Evolutionary conservation across 2,329 filamentous ascomycete genomes (phyloP), one percentile per base, ranked within the genome.

Genomic region (Aschersonia sp.): DNA sequence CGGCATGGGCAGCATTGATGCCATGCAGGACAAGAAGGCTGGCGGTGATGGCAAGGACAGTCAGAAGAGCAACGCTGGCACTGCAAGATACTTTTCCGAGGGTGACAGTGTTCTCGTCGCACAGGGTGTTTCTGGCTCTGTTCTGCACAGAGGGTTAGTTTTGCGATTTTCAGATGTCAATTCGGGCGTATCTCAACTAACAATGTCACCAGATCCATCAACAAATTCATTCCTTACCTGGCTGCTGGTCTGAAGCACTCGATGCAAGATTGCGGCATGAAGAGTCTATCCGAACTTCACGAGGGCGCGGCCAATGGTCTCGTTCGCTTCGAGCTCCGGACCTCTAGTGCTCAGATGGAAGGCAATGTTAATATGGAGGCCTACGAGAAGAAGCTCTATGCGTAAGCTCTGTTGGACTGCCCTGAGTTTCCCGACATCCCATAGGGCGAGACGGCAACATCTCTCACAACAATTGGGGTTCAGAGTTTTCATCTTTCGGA

Each of bases 381-480:
- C 65, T 97, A 94, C 65, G 92, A 97, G 76, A 98, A 98, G 85
- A 98, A 97, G 79, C 84, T 98, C 56, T 98, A 94, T 70, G 88
- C 89, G 59, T 96, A 80, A 67, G 20, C 20, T 20, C 20, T 1
- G 20, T 20, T 20, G 20, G 20, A 20, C 20, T 20, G 20, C 20
- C 20, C 20, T 20, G 20, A 20, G 1, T 20, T 20, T 20, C 20
- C 20, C 20, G 20, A 2, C 2, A 20, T 20, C 20, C 20, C 20
- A 20, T 20, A 2, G 20, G 20, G 20, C 20, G 20, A 20, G 20
- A 20, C 20, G 20, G 20, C 20, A 20, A 20, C 20, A 20, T 20
- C 20, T 20, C 20, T 20, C 20, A 20, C 20, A 20, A 20, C 20
- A 20, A 20, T 20, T 20, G 20, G 20, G 20, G 20, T 20, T 20